phyloP scores from a whole-genome alignment of 1,284 basidiomycete genomes.

The Pterulicium gracile region DNA sequence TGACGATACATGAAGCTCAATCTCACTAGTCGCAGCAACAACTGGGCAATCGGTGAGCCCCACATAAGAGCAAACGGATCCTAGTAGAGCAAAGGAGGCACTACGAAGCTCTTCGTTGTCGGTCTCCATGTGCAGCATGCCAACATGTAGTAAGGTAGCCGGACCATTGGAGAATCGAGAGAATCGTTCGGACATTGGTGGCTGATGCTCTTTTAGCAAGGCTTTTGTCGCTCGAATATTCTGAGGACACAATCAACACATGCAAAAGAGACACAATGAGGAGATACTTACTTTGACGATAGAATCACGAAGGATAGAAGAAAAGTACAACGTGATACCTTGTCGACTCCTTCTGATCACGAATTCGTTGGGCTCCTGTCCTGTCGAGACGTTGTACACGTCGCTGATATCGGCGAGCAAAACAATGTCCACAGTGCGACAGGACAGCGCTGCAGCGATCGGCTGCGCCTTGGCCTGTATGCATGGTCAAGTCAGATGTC shows the following conservation, averaged over 20 bases:
- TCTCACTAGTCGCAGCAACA: slow-evolving; percentile 56
- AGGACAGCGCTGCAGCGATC: slow-evolving; percentile 51
- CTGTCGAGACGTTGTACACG: slow-evolving; percentile 69
- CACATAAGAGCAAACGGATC: slow-evolving; percentile 69
- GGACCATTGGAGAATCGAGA: slow-evolving; percentile 75
- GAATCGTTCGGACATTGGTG: slow-evolving; percentile 54
- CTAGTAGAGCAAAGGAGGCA: slow-evolving; percentile 70
- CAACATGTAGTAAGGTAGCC: slow-evolving; percentile 74
- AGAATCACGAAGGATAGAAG: slow-evolving; percentile 52
- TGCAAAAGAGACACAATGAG: slow-evolving; percentile 2
- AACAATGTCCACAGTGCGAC: slow-evolving; percentile 72
- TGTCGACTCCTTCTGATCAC: slow-evolving; percentile 67
- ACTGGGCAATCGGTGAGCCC: slow-evolving; percentile 65
- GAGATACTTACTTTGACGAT: slow-evolving; percentile 60
- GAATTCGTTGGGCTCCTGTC: slow-evolving; percentile 69
- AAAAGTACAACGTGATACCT: slow-evolving; percentile 60
- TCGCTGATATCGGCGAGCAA: slow-evolving; percentile 75
- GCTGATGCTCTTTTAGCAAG: slow-evolving; percentile 44
- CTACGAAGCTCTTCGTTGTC: slow-evolving; percentile 66
- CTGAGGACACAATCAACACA: slow-evolving; percentile 21
- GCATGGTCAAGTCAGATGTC: too few relatives aligned
- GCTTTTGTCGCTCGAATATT: slow-evolving; percentile 62
- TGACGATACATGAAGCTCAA: slow-evolving; percentile 1
- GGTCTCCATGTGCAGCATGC: slow-evolving; percentile 65
- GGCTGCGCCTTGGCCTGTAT: slow-evolving; percentile 50